phyloP scores from a whole-genome alignment of 352 stramenopile species.

The Peronospora farinosa region DNA sequence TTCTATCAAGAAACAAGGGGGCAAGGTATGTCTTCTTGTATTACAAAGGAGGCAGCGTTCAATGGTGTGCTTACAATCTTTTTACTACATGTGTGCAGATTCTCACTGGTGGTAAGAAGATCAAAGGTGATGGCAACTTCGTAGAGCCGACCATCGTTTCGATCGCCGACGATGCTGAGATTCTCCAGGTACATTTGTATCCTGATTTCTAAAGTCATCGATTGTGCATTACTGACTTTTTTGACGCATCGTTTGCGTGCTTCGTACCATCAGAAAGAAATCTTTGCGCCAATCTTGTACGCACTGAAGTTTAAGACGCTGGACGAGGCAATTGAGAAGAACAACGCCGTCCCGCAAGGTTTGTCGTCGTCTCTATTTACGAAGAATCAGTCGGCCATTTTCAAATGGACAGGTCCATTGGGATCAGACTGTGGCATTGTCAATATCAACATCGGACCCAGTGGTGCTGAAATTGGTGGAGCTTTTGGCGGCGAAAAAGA shows the following conservation, averaged over 20 bases:
- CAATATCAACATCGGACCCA: conserved; percentile 91
- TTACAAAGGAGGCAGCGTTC: conserved; percentile 1
- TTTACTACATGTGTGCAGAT: conserved; percentile 44
- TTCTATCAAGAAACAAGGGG: conserved; percentile 79
- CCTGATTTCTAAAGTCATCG: background rate
- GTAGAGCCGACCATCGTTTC: conserved; percentile 89
- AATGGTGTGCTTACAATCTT: conserved; percentile 5
- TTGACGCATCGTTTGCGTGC: background rate
- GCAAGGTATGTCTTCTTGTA: conserved; percentile 40
- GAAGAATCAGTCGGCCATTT: conserved; percentile 87
- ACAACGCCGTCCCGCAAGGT: conserved; percentile 90
- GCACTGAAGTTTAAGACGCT: conserved; percentile 86
- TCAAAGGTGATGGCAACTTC: conserved; percentile 81
- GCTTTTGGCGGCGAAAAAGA: conserved; percentile 91
- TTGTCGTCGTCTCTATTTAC: conserved; percentile 90
- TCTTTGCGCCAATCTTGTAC: conserved; percentile 90
- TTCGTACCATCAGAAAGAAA: conserved; percentile 61
- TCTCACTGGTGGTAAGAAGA: conserved; percentile 75
- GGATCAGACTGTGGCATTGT: conserved; percentile 91
- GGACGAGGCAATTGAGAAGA: conserved; percentile 88
- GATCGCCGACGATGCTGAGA: conserved; percentile 70
- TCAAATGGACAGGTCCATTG: conserved; percentile 87
- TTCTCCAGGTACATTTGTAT: conserved; percentile 49
- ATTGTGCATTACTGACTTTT: background rate
- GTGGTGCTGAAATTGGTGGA: conserved; percentile 88